A percentile compares a stretch with the other conserved stretches of the same genome.
phyloP scores from a whole-genome alignment of 192 early-diverging fungal species.

The Haplosporangium gracile region DNA sequence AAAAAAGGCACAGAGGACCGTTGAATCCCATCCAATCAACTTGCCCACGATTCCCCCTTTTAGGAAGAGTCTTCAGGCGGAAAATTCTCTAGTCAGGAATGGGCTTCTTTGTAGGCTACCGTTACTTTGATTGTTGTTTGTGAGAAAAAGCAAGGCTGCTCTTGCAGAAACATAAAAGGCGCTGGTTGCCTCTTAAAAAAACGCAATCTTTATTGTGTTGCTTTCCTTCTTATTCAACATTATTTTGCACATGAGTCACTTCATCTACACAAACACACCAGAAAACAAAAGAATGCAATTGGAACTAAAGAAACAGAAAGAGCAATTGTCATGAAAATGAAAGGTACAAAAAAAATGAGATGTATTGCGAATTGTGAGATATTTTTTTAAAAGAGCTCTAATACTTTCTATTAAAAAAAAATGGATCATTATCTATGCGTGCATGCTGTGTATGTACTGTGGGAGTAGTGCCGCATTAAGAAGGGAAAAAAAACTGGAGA shows the following conservation, averaged over 20 bases:
- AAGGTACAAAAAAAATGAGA: background rate
- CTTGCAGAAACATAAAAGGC: too few species aligned
- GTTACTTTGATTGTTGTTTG: too few species aligned
- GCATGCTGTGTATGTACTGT: background rate
- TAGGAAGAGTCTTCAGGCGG: too few species aligned
- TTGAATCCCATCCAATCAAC: conserved; percentile 12
- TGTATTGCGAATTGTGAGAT: background rate
- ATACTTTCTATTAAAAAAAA: background rate
- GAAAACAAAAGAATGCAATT: too few species aligned
- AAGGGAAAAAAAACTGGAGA: background rate
- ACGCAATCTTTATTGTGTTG: too few species aligned
- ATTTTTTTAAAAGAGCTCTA: background rate
- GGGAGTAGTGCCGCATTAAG: background rate
- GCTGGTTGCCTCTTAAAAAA: too few species aligned
- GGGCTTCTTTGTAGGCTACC: too few species aligned
- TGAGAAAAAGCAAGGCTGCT: too few species aligned
- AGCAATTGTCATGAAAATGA: background rate
- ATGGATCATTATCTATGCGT: conserved; percentile 1
- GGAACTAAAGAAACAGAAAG: background rate
- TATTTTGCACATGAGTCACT: too few species aligned
- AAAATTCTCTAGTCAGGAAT: background rate
- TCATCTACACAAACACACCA: too few species aligned
- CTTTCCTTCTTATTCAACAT: too few species aligned
- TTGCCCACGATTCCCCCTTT: conserved; percentile 10
- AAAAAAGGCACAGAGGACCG: background rate